A percentile compares a stretch with the other conserved stretches of the same genome.
phyloP scores from a whole-genome alignment of 768 basidiomycete genomes.

The Galerina sulciceps region DNA sequence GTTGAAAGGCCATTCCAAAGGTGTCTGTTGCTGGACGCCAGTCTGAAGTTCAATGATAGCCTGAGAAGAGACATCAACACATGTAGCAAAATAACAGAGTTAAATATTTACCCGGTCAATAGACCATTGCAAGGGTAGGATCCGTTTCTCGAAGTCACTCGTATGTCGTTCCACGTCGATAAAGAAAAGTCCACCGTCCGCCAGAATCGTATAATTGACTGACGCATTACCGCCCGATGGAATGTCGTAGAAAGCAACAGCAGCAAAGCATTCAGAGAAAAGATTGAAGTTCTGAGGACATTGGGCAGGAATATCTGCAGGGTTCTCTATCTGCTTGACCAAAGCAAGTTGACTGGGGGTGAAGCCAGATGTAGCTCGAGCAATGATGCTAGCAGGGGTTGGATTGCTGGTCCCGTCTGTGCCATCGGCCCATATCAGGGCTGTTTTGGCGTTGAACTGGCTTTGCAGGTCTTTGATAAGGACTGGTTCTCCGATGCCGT shows the following conservation, averaged over 20 bases:
- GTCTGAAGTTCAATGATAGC: constrained; percentile 75
- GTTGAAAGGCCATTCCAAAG: constrained; percentile 76
- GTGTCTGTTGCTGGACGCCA: constrained; percentile 56
- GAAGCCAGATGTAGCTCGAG: constrained; percentile 59
- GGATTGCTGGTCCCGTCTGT: constrained; percentile 61
- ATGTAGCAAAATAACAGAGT: not conserved
- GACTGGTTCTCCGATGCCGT: constrained; percentile 62
- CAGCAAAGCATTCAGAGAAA: constrained; percentile 73
- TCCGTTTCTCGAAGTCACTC: constrained; percentile 69
- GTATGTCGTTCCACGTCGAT: constrained; percentile 69
- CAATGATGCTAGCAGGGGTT: constrained; percentile 63
- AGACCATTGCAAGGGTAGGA: constrained; percentile 79
- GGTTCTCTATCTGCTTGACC: constrained; percentile 52
- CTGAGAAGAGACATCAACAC: constrained; percentile 24
- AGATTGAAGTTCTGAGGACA: constrained; percentile 80
- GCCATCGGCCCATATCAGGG: constrained; percentile 71
- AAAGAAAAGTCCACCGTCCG: constrained; percentile 65
- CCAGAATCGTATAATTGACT: constrained; percentile 72
- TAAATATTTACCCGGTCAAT: constrained; percentile 60
- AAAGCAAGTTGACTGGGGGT: constrained; percentile 45
- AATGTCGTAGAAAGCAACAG: constrained; percentile 62
- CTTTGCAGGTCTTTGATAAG: constrained; percentile 50
- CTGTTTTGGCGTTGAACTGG: constrained; percentile 55
- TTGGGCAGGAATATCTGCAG: constrained; percentile 50
- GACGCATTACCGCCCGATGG: constrained; percentile 39